Evolutionary conservation across 345 rosid species (phyloP).

Genomic region (Melaleuca quinquenervia): DNA sequence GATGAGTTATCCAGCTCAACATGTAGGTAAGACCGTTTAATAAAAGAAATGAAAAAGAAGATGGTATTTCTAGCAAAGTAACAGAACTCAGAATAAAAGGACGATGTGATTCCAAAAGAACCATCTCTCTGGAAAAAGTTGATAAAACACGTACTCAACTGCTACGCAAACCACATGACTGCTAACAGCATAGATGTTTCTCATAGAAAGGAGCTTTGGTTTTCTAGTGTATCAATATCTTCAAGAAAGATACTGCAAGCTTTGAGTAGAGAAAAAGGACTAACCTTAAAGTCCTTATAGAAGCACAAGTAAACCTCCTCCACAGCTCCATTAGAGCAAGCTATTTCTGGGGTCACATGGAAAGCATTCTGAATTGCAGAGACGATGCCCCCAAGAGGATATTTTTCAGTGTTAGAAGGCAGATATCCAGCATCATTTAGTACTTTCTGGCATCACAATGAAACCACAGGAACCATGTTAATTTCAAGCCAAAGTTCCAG

Average conservation of each 20-base stretch:
- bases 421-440: conserved; percentile 78
- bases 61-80: neutral
- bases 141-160: neutral
- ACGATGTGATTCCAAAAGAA: neutral
- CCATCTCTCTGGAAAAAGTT: neutral
- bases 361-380: conserved; percentile 84
- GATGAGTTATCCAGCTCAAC: neutral
- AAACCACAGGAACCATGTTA: neutral
- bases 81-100: neutral
- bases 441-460: conserved; percentile 38
- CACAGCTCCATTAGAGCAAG: conserved; percentile 58
- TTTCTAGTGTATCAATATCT: neutral
- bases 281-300: conserved; percentile 78
- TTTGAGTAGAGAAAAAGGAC: conserved; percentile 5
- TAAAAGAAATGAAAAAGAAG: neutral
- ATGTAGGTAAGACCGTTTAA: neutral
- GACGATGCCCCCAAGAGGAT: conserved; percentile 83
- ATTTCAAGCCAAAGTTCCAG: neutral
- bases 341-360: conserved; percentile 56
- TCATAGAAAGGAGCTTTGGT: neutral
- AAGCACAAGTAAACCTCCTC: conserved; percentile 78
- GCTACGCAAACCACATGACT: neutral
- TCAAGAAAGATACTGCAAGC: neutral
- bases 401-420: conserved; percentile 79
- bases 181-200: neutral